These are phyloP conservation scores for Aristolochia fimbriata DNA, from an alignment of 164 flowering plant genomes.

Conservation along the genomic window DNA sequence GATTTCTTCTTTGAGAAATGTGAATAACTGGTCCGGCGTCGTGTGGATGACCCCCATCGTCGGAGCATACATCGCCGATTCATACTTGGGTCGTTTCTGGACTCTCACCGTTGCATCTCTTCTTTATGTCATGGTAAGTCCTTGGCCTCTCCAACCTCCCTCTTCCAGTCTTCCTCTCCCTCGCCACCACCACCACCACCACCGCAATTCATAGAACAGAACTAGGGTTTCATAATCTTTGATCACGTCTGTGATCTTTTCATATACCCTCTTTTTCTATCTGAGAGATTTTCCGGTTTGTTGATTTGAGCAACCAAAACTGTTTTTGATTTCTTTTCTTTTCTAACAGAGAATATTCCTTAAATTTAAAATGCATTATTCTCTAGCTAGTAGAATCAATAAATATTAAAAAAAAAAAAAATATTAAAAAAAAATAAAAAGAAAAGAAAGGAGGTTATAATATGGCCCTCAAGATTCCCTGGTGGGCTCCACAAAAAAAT, in stretches of 20 bases:
- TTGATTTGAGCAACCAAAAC: neutral
- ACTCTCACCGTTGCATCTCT: conserved; percentile 75
- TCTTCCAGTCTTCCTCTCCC: neutral
- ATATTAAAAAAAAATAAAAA: too few species aligned
- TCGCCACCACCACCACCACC: neutral
- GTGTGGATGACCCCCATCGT: conserved; percentile 86
- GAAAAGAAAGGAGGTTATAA: too few species aligned
- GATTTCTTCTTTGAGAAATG: conserved; percentile 68
- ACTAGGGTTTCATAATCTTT: too few species aligned
- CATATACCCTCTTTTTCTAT: neutral
- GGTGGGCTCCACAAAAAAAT: too few species aligned
- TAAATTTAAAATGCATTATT: too few species aligned
- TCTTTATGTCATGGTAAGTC: conserved; percentile 63
- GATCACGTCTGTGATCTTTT: too few species aligned
- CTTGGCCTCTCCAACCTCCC: too few species aligned
- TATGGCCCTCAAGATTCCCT: too few species aligned
- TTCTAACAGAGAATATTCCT: too few species aligned
- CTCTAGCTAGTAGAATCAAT: too few species aligned
- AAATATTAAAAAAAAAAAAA: too few species aligned
- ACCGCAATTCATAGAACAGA: neutral
- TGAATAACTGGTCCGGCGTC: conserved; percentile 79
- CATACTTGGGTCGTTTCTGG: conserved; percentile 81
- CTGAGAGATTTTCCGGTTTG: neutral
- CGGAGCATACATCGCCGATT: conserved; percentile 81
- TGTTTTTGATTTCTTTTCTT: too few species aligned